A percentile compares a stretch with the other conserved stretches of the same genome.
These are phyloP conservation scores for Acanthamoeba castellanii DNA, from an alignment of 208 protist genomes.

Conservation along the genomic window DNA sequence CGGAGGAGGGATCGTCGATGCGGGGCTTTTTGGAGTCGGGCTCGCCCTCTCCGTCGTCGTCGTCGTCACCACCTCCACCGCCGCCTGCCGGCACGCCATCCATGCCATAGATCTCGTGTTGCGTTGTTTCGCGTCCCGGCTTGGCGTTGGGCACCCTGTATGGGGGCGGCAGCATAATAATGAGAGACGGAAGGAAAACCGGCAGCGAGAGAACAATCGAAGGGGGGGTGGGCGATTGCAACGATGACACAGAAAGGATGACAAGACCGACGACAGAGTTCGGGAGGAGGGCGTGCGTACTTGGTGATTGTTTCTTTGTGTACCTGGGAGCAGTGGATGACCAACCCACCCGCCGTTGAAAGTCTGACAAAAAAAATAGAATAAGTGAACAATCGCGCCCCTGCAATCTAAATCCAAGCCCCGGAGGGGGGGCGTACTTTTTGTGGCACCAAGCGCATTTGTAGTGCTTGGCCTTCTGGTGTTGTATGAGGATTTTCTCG, in stretches of 20 bases:
- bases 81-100: constrained; percentile 82
- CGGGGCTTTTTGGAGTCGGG: constrained; percentile 18
- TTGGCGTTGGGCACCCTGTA: constrained; percentile 85
- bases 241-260: neutral
- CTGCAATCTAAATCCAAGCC: too few relatives aligned
- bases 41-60: constrained; percentile 7
- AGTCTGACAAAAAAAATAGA: constrained; percentile 26
- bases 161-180: neutral
- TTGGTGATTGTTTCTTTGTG: constrained; percentile 80
- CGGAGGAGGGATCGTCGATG: neutral
- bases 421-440: neutral
- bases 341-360: constrained; percentile 71
- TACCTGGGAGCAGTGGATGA: constrained; percentile 81
- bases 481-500: constrained; percentile 81
- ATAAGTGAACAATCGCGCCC: too few relatives aligned
- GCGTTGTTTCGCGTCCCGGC: constrained; percentile 79
- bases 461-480: constrained; percentile 87
- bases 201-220: neutral
- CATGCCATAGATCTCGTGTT: constrained; percentile 86
- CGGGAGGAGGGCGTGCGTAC: neutral
- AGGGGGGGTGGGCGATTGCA: neutral
- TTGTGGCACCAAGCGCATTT: constrained; percentile 82
- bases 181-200: neutral
- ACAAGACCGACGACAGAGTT: too few relatives aligned
- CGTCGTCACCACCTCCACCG: neutral